Base-by-base conservation (phyloP, 1,284 basidiomycete species). In the Ganoderma multipileum region DNA sequence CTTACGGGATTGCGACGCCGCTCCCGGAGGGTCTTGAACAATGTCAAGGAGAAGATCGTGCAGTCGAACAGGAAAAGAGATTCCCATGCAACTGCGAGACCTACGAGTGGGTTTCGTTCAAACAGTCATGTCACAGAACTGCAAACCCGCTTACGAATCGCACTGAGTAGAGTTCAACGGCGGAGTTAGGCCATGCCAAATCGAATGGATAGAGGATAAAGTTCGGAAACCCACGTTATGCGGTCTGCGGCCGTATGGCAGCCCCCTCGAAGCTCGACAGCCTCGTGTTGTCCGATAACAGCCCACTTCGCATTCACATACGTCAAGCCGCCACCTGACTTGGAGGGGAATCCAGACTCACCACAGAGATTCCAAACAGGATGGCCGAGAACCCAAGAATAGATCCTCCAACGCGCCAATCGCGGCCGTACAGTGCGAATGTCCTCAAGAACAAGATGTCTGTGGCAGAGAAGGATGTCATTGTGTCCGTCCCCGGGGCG, bases 11-110 rank as follows among this genome's bases (percentile, higher is more conserved):
- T 60, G 3, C 59, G 63, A 20, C 41, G 63, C 18, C 72, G 65
- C 38, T 72, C 64, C 50, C 72, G 69, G 61, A 70, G 72, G 0
- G 78, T 78, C 72, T 76, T 78, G 62, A 42, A 68, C 14, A 80
- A 28, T 4, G 80, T 81, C 47, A 81, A 65, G 20, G 67, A 64
- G 60, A 79, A 77, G 36, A 81, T 72, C 33, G 75, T 61, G 1
- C 68, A 16, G 67, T 81, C 80, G 57, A 74, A 81, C 1, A 75
- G 38, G 59, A 78, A 76, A 28, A 78, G 73, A 3, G 74, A 71
- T 66, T 80, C 78, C 76, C 79, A 81, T 30, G 79, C 72, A 14
- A 75, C 71, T 9, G 79, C 80, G n/a, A 76, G 18, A 7, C 69
- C 79, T 79, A n/a, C 23, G 41, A 18, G 57, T 16, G 18, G 23